Conservation (phyloP, 495 filamentous ascomycete species). For the Penicillium samsonianum region DNA sequence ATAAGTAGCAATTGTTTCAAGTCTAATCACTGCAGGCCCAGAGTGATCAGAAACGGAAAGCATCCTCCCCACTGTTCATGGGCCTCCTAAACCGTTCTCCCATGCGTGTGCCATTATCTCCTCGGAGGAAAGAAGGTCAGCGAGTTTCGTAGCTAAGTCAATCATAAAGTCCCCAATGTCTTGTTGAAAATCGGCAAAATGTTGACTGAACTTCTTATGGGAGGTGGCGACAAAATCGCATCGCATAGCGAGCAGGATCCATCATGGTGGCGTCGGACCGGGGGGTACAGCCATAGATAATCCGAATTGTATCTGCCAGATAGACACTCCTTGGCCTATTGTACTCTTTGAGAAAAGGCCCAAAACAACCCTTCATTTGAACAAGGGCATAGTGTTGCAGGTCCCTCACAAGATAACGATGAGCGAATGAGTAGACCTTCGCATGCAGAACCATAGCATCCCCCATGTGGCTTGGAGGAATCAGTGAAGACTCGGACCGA, state of each 20-base stretch:
- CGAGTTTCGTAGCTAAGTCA: not conserved
- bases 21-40: too few relatives aligned
- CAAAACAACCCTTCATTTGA: not conserved
- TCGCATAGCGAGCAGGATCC: not conserved
- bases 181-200: not conserved
- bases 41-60: too few relatives aligned
- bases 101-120: too few relatives aligned
- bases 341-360: not conserved
- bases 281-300: not conserved
- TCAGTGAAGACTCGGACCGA: too few relatives aligned
- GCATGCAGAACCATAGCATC: not conserved
- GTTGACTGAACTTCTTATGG: not conserved
- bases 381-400: not conserved
- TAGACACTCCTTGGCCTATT: too few relatives aligned
- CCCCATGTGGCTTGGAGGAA: not conserved
- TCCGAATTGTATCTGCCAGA: not conserved
- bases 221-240: not conserved
- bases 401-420: not conserved
- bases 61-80: too few relatives aligned
- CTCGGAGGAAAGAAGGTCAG: too few relatives aligned
- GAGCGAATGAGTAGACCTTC: not conserved
- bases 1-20: too few relatives aligned
- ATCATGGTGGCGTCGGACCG: too few relatives aligned
- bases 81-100: too few relatives aligned
- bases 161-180: not conserved